phyloP scores from a whole-genome alignment of 73 alveolate genomes.

The Paramecium biaurelia region DNA sequence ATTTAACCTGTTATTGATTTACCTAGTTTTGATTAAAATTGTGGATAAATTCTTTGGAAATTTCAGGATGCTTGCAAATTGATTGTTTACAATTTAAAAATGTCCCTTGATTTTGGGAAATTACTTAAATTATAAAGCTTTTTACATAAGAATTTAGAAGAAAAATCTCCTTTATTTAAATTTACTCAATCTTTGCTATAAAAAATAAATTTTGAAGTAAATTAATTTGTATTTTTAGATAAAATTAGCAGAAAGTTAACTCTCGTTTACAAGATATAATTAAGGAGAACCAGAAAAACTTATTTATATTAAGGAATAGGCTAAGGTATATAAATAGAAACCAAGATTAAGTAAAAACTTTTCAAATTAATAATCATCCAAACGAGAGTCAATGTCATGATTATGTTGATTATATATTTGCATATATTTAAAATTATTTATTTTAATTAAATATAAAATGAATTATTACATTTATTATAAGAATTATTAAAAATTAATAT shows the following conservation, averaged over 20 bases:
- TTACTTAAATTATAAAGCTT: background rate
- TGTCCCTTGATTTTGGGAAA: conserved; percentile 13
- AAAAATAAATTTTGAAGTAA: background rate
- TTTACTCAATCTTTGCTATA: background rate
- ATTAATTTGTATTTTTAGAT: background rate
- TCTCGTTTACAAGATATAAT: background rate
- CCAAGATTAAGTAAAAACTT: background rate
- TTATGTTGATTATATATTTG: background rate
- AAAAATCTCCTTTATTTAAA: background rate
- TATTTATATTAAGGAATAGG: background rate
- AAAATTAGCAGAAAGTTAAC: background rate
- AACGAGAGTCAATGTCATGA: background rate
- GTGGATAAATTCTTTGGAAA: background rate
- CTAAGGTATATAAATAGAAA: background rate
- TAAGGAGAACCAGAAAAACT: conserved; percentile 25
- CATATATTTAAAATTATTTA: background rate
- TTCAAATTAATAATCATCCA: background rate
- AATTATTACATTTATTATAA: background rate
- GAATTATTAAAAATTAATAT: background rate
- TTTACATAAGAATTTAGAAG: background rate
- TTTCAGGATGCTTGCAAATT: background rate
- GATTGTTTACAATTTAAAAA: background rate
- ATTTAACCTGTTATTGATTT: background rate
- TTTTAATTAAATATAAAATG: background rate
- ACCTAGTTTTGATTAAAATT: background rate